Base-by-base conservation (phyloP, 768 basidiomycete genomes). In the Podaxis sp. region DNA sequence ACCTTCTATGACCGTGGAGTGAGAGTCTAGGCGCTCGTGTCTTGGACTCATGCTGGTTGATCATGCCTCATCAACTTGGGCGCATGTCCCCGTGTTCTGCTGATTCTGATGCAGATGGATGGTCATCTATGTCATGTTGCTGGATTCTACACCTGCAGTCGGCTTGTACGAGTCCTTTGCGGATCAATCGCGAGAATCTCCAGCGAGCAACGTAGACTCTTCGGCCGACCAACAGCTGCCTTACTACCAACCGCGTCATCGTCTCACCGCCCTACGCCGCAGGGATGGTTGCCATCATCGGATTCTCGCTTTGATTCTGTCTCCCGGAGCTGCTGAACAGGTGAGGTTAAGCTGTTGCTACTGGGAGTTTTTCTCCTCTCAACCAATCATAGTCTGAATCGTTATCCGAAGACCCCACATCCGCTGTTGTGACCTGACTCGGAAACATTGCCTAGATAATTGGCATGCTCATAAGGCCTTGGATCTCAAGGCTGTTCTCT, bases 1-100 rank as follows among this genome's bases (percentile, higher is more conserved):
- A 40, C n/a, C 13, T 11, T 36, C 4, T 44, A 13, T 38, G 57
- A 49, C 28, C 33, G 33, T 59, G 58, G 58, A 59, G 49, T 52
- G 26, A 33, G 2, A 30, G 26, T 19, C 22, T 28, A 51, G n/a
- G 30, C 30, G 57, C 46, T 59, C 42, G 24, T 46, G 24, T 44
- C 36, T 15, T 51, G 30, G 24, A n/a, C 52, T 44, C 24, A 12
- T 28, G 33, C 17, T 46, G 44, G 42, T 57, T 57, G 56, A 57
- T 57, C 56, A 46, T 55, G 54, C n/a, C 11, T 55, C 54, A 55
- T 38, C 33, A 56, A 28, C 54, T 22, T 57, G 38, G 28, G 56
- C 56, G 42, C 42, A 22, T 44, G 42, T 17, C 28, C 36, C 39
- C 42, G 6, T 51, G 56, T 42, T 26, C 38, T 44, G 56, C n/a